phyloP scores from a whole-genome alignment of 768 basidiomycete genomes.

The Lepiota venenata region DNA sequence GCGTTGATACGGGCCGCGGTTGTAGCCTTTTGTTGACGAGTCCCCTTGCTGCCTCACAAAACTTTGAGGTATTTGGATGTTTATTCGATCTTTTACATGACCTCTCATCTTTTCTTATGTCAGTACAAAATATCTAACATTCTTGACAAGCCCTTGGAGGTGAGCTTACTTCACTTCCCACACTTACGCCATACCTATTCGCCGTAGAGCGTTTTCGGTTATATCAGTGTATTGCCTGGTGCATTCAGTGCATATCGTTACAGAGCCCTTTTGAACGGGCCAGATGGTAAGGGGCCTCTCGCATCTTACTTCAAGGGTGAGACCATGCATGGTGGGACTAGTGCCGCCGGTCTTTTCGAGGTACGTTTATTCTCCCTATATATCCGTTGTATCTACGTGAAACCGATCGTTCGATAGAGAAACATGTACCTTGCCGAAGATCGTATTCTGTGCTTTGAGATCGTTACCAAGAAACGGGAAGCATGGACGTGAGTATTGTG shows the following conservation, averaged over 20 bases:
- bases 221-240: constrained; percentile 86
- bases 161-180: constrained; percentile 27
- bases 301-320: constrained; percentile 95
- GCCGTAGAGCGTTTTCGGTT: constrained; percentile 72
- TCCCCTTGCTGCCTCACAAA: constrained; percentile 89
- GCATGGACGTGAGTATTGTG: constrained; percentile 65
- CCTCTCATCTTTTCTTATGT: constrained; percentile 10
- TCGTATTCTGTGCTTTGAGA: constrained; percentile 91
- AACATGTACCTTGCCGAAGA: constrained; percentile 94
- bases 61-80: constrained; percentile 67
- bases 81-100: background rate
- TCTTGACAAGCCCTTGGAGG: constrained; percentile 92
- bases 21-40: constrained; percentile 70
- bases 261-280: constrained; percentile 81
- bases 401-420: constrained; percentile 38
- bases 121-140: constrained; percentile 96
- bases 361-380: constrained; percentile 25
- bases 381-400: background rate
- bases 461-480: constrained; percentile 85
- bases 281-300: constrained; percentile 85
- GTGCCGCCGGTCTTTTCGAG: constrained; percentile 65
- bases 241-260: constrained; percentile 93
- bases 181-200: constrained; percentile 1
- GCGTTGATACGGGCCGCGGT: constrained; percentile 74
- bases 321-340: constrained; percentile 67